phyloP scores from a whole-genome alignment of 2,329 filamentous ascomycete species.

The Trichoderma koningiopsis region DNA sequence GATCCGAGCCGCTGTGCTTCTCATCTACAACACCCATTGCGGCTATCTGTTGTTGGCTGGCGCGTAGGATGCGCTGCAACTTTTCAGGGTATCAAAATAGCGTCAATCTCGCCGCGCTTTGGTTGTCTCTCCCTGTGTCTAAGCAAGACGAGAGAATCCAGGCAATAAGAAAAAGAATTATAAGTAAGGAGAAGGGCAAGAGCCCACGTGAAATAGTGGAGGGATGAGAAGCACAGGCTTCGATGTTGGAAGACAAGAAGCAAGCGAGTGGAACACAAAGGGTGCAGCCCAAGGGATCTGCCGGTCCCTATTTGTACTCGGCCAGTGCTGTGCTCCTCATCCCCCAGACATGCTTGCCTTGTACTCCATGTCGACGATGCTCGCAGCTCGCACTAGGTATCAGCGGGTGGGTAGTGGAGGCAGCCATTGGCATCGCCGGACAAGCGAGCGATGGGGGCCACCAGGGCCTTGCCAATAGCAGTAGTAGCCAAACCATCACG shows the following conservation, averaged over 20 bases:
- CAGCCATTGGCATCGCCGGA: constrained; percentile 15
- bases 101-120: not conserved
- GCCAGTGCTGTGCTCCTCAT: not conserved
- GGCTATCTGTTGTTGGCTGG: constrained; percentile 5
- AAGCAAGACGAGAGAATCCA: not conserved
- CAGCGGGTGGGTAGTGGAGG: not conserved
- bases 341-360: not conserved
- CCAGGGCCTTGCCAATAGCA: constrained; percentile 6
- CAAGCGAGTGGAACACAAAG: constrained; percentile 14
- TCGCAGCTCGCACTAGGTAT: not conserved
- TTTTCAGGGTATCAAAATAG: not conserved
- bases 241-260: constrained; percentile 6
- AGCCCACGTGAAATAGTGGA: constrained; percentile 21
- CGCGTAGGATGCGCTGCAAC: not conserved
- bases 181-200: constrained; percentile 6
- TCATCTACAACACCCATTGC: constrained; percentile 29
- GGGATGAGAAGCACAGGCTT: constrained; percentile 21
- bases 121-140: not conserved
- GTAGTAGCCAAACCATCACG: not conserved
- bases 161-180: not conserved
- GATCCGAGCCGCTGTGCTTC: constrained; percentile 29
- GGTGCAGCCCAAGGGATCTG: constrained; percentile 14
- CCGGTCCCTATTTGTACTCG: constrained; percentile 23
- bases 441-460: constrained; percentile 19
- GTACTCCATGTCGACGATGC: not conserved